Evolutionary conservation across 1,284 basidiomycete genomes (phyloP), one percentile per base, ranked within the genome.

Genomic region (Cryptococcus floricola): DNA sequence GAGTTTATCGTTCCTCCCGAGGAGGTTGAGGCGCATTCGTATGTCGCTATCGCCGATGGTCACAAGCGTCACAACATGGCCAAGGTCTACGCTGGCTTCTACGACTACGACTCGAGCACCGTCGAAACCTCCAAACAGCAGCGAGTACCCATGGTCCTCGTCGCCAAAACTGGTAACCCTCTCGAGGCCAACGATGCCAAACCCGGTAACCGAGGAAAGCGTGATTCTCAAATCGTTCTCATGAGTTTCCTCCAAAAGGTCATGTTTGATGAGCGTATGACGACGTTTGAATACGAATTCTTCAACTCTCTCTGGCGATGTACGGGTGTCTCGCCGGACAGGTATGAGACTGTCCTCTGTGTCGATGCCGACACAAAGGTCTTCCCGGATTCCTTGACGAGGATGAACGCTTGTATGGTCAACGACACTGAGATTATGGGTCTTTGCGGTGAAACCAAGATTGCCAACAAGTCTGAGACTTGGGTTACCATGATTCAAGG

Each of bases 21-120:
- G 37, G 91, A 98, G 58, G 92, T 98, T 49, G 91, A 97, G 73
- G 81, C 93, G 8, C 89, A 96, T 70, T 96, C 93, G 50, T 99
- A 98, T 73, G 92, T 98, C 47, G 93, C 96, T 58, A 98, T 98
- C 68, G 96, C 96, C 25, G 94, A 98, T 74, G 96, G 96, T 34
- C 91, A 97, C 81, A 98, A 98, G 80, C 84, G 91, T 23, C 95
- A 98, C 82, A 99, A 98, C 78, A 96, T 96, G 93, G 95, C 95
- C 58, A 95, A 95, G 80, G 93, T 98, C 45, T 98, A 89, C 69
- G 93, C 95, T 37, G 96, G 96, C 4, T 98, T 92, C 81, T 99
- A 99, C 78, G 84, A 87, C 61, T 98, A 98, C 77, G 93, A 98
- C 75, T 84, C 93, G 70, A 83, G 87, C 56, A 97, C 94, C 0